phyloP scores from a whole-genome alignment of 352 stramenopile genomes.

The Aphanomyces euteiches region DNA sequence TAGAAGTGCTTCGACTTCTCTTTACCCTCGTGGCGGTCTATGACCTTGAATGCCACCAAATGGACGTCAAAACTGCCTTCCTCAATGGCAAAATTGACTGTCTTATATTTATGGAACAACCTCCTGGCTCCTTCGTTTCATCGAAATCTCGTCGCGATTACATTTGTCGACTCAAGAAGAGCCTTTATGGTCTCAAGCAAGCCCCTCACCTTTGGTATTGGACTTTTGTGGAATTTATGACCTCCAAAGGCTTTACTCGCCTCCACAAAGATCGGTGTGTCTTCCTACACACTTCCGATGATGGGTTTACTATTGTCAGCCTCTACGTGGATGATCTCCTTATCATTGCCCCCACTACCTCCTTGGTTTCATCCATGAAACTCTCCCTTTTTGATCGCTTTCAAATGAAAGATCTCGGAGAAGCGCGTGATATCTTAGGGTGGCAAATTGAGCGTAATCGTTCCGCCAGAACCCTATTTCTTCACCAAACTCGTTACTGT shows the following conservation, averaged over 20 bases:
- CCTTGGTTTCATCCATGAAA: neutral
- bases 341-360: neutral
- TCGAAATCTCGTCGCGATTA: neutral
- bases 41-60: slow-evolving; percentile 4
- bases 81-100: neutral
- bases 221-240: neutral
- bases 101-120: neutral
- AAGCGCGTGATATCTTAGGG: too few species aligned
- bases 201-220: slow-evolving; percentile 3
- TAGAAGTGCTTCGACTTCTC: slow-evolving; percentile 8
- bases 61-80: neutral
- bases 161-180: neutral
- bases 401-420: neutral
- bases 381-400: neutral
- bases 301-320: neutral
- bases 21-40: neutral
- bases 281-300: neutral
- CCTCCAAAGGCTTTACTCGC: neutral
- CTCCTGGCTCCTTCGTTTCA: neutral
- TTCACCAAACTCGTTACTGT: neutral
- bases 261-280: slow-evolving; percentile 5
- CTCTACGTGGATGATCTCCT: neutral
- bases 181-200: slow-evolving; percentile 1
- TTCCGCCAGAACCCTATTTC: neutral
- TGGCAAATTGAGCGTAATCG: slow-evolving; percentile 1